Conservation (phyloP, 345 rosid species). For the Aquilaria malaccensis region DNA sequence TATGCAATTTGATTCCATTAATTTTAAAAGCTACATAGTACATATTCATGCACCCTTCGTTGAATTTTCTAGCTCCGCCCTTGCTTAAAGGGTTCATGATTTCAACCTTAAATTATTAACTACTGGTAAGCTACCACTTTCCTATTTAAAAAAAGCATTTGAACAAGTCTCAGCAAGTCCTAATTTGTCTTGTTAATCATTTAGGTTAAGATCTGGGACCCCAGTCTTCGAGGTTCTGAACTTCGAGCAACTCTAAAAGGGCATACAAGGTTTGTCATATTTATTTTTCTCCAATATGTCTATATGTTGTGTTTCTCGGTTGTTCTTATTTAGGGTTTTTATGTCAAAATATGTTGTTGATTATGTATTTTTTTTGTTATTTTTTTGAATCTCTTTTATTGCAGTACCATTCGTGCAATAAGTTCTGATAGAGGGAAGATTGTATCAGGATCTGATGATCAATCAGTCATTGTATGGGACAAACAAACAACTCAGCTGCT, state of each 20-base stretch:
- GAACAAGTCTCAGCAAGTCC: background rate
- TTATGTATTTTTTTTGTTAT: background rate
- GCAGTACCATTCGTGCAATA: slow-evolving; percentile 90
- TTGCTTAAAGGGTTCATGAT: slow-evolving; percentile 1
- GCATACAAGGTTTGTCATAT: slow-evolving; percentile 61
- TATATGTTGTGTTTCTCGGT: background rate
- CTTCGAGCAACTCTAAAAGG: slow-evolving; percentile 91
- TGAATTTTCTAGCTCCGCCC: too few relatives aligned
- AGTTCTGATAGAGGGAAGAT: slow-evolving; percentile 97
- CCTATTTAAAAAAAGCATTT: too few relatives aligned
- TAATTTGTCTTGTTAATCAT: slow-evolving; percentile 12
- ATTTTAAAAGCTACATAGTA: too few relatives aligned
- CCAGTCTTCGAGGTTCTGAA: slow-evolving; percentile 97
- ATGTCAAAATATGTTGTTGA: slow-evolving; percentile 11
- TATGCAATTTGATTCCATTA: too few relatives aligned
- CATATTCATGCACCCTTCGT: too few relatives aligned
- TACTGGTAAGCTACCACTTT: too few relatives aligned
- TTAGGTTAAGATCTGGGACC: slow-evolving; percentile 99
- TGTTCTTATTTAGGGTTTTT: background rate
- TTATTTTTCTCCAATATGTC: background rate
- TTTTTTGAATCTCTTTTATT: slow-evolving; percentile 2
- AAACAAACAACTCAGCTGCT: slow-evolving; percentile 89
- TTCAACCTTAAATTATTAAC: slow-evolving; percentile 1
- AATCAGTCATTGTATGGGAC: slow-evolving; percentile 94
- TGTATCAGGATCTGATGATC: slow-evolving; percentile 98